phyloP scores from a whole-genome alignment of 176 grass and related monocot genomes.

The Tuctoria greenei region DNA sequence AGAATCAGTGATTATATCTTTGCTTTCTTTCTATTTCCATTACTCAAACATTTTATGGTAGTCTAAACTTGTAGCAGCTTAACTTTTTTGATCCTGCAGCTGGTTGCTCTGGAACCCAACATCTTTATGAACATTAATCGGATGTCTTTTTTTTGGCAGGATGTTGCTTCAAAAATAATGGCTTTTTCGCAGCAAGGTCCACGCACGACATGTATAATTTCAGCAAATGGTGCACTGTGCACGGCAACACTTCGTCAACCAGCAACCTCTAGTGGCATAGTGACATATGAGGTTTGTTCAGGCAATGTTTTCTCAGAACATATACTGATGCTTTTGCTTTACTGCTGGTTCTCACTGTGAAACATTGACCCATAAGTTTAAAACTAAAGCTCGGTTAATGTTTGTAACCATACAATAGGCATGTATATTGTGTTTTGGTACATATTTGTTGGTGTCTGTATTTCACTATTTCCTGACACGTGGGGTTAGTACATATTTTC shows the following conservation, averaged over 20 bases:
- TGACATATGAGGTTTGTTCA: slow-evolving; percentile 81
- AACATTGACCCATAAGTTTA: background rate
- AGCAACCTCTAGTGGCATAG: slow-evolving; percentile 88
- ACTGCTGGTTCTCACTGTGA: background rate
- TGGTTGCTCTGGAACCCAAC: background rate
- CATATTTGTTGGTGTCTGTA: background rate
- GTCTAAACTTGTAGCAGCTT: background rate
- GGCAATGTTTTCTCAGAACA: background rate
- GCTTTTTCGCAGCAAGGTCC: slow-evolving; percentile 90
- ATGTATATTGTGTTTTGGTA: background rate
- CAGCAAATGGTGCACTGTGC: slow-evolving; percentile 80
- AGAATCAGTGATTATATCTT: background rate
- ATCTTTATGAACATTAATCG: slow-evolving; percentile 9
- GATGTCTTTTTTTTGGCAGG: slow-evolving; percentile 49
- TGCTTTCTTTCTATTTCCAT: slow-evolving; percentile 19
- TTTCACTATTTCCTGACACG: background rate
- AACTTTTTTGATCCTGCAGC: slow-evolving; percentile 2
- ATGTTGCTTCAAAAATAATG: slow-evolving; percentile 97
- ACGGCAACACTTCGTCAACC: slow-evolving; percentile 87
- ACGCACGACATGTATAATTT: slow-evolving; percentile 91
- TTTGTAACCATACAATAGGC: background rate
- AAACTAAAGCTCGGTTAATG: background rate
- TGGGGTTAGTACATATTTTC: too few species aligned
- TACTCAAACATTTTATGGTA: background rate
- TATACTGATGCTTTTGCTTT: background rate